Percentiles rank a stretch among this genome's conserved stretches.
Conservation (phyloP, 306 rosid species). For the Malus orientalis region DNA sequence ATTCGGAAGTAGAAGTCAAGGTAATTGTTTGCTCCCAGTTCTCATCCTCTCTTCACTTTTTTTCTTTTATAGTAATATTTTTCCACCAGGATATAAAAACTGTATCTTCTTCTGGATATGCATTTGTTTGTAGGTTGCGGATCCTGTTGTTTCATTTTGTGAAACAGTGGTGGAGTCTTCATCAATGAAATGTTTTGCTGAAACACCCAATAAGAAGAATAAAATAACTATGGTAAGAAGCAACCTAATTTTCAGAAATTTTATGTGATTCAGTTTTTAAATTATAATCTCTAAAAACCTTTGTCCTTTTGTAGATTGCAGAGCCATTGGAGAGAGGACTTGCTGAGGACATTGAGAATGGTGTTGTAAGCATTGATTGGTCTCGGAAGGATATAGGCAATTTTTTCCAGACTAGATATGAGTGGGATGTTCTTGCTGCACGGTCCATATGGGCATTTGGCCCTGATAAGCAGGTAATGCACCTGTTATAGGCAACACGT, state of each 20-base stretch:
- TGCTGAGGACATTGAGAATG: constrained; percentile 95
- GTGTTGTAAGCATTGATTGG: constrained; percentile 95
- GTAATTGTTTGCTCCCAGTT: constrained; percentile 20
- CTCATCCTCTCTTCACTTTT: neutral
- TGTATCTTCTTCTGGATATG: neutral
- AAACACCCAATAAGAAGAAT: constrained; percentile 96
- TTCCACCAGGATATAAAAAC: neutral
- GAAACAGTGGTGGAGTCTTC: constrained; percentile 98
- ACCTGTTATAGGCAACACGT: neutral
- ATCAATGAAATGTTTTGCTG: constrained; percentile 99
- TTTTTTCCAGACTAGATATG: constrained; percentile 88
- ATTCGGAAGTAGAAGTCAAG: constrained; percentile 99
- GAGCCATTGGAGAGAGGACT: constrained; percentile 97
- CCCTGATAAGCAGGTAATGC: constrained; percentile 89
- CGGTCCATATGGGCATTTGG: constrained; percentile 98
- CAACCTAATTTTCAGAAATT: constrained; percentile 8
- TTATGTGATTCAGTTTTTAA: neutral
- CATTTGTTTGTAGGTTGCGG: constrained; percentile 67
- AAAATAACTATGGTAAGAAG: constrained; percentile 89
- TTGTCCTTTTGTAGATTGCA: constrained; percentile 53
- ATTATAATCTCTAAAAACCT: neutral
- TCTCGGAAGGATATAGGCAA: constrained; percentile 81
- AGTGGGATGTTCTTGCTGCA: constrained; percentile 98
- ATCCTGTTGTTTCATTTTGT: constrained; percentile 96
- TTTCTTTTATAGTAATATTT: neutral